These are phyloP conservation scores for Brassica balearica DNA, from an alignment of 441 rosid genomes.

Conservation along the genomic window DNA sequence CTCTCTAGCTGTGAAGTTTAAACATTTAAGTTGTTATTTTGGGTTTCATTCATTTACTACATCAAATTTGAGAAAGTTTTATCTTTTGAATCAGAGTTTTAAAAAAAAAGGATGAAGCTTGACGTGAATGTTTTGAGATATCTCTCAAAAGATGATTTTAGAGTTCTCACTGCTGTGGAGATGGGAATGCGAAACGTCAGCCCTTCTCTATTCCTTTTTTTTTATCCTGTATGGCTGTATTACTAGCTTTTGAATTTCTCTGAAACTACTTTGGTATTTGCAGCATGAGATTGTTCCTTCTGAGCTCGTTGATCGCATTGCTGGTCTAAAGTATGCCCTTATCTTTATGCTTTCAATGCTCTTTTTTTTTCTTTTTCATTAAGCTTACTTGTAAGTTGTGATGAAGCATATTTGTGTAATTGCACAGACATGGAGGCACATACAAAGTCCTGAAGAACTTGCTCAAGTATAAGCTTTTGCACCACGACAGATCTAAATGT, in stretches of 20 bases:
- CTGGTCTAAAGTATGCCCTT: slow-evolving; percentile 69
- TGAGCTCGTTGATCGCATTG: slow-evolving; percentile 81
- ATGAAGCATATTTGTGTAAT: slow-evolving; percentile 11
- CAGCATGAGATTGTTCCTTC: slow-evolving; percentile 94
- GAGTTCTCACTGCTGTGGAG: slow-evolving; percentile 93
- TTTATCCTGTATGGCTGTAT: neutral
- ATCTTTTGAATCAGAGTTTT: slow-evolving; percentile 14
- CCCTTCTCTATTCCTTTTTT: neutral
- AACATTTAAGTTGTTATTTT: neutral
- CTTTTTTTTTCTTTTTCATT: too few relatives aligned
- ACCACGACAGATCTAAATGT: slow-evolving; percentile 93
- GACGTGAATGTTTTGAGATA: slow-evolving; percentile 78
- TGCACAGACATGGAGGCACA: slow-evolving; percentile 82
- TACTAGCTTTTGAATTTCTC: slow-evolving; percentile 1
- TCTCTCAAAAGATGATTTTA: slow-evolving; percentile 86
- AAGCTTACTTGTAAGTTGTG: neutral
- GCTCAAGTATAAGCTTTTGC: slow-evolving; percentile 87
- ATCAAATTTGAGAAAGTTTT: neutral
- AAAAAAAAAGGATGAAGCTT: slow-evolving; percentile 65
- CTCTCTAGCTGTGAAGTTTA: neutral
- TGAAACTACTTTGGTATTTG: neutral
- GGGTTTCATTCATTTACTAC: neutral
- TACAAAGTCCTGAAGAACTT: slow-evolving; percentile 87
- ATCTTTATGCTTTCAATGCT: too few relatives aligned
- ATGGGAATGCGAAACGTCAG: slow-evolving; percentile 93